A percentile compares a stretch with the other conserved stretches of the same genome.
Evolutionary conservation across 2,329 filamentous ascomycete species (phyloP).

Genomic region (Stagonosporopsis tanaceti): DNA sequence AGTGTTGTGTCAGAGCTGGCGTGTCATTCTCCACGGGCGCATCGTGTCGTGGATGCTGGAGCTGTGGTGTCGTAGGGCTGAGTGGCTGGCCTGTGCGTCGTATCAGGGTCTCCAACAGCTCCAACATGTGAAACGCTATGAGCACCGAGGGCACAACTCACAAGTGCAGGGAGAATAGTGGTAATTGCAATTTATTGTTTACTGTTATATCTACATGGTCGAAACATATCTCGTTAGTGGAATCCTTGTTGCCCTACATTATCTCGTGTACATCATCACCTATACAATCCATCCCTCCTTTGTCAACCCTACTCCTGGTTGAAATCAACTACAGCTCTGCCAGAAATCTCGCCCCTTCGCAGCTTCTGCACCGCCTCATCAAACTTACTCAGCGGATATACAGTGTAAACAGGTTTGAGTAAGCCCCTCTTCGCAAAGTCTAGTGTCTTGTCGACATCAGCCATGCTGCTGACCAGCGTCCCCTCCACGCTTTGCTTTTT

Average conservation of each 20-base stretch:
- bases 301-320: slow-evolving; percentile 47
- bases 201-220: too few relatives aligned
- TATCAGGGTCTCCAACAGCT: slow-evolving; percentile 13
- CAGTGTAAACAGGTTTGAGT: slow-evolving; percentile 60
- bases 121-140: slow-evolving; percentile 6
- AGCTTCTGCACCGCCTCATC: slow-evolving; percentile 62
- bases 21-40: slow-evolving; percentile 34
- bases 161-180: too few relatives aligned
- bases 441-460: slow-evolving; percentile 56
- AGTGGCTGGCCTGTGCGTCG: slow-evolving; percentile 22
- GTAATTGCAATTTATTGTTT: too few relatives aligned
- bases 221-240: background rate
- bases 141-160: background rate
- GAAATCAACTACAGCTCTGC: slow-evolving; percentile 63
- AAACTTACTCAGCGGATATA: slow-evolving; percentile 56
- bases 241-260: background rate
- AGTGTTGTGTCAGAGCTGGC: slow-evolving; percentile 34
- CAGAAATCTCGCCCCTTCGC: slow-evolving; percentile 59
- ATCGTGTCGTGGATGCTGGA: slow-evolving; percentile 26
- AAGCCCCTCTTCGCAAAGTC: slow-evolving; percentile 60
- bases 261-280: slow-evolving; percentile 2
- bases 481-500: slow-evolving; percentile 47
- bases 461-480: slow-evolving; percentile 57
- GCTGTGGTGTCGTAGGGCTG: slow-evolving; percentile 28
- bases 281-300: slow-evolving; percentile 2